Evolutionary conservation across 169 alveolate genomes (phyloP).

Genomic region (Plasmodium inui): DNA sequence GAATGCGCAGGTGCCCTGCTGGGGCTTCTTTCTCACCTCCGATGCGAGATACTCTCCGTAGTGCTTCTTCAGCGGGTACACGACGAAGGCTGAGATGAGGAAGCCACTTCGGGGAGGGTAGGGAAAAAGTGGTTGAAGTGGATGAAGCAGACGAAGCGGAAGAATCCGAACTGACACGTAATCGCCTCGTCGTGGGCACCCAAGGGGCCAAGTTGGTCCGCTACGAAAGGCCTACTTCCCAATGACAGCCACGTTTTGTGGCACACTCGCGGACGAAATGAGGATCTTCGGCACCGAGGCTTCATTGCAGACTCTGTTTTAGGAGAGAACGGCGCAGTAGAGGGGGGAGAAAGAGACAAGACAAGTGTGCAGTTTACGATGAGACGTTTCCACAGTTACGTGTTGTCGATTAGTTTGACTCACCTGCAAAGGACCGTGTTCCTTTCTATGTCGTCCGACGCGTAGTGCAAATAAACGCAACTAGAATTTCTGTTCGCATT

Average conservation of each 20-base stretch:
- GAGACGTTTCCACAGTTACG: not conserved
- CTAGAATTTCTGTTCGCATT: slow-evolving; percentile 3
- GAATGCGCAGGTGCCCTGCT: not conserved
- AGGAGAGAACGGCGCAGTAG: not conserved
- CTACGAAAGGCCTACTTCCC: slow-evolving; percentile 51
- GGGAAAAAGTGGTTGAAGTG: not conserved
- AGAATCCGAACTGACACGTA: not conserved
- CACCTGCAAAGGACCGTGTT: slow-evolving; percentile 49
- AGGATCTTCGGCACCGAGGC: slow-evolving; percentile 59
- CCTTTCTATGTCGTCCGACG: slow-evolving; percentile 59
- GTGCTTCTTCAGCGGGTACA: slow-evolving; percentile 67
- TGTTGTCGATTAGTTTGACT: not conserved
- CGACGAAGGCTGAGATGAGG: slow-evolving; percentile 67
- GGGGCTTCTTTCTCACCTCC: slow-evolving; percentile 19
- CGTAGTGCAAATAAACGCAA: slow-evolving; percentile 62
- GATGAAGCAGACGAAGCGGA: not conserved
- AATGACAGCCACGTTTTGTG: slow-evolving; percentile 52
- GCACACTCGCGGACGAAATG: slow-evolving; percentile 43
- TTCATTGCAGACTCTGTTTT: slow-evolving; percentile 54
- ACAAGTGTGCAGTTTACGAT: not conserved
- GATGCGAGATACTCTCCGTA: slow-evolving; percentile 66
- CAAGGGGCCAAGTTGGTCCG: not conserved
- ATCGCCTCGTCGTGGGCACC: not conserved
- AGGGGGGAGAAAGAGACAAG: not conserved
- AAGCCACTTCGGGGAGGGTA: slow-evolving; percentile 46